These are phyloP conservation scores for Lactarius sanguifluus DNA, from an alignment of 768 basidiomycete species.

Conservation along the genomic window DNA sequence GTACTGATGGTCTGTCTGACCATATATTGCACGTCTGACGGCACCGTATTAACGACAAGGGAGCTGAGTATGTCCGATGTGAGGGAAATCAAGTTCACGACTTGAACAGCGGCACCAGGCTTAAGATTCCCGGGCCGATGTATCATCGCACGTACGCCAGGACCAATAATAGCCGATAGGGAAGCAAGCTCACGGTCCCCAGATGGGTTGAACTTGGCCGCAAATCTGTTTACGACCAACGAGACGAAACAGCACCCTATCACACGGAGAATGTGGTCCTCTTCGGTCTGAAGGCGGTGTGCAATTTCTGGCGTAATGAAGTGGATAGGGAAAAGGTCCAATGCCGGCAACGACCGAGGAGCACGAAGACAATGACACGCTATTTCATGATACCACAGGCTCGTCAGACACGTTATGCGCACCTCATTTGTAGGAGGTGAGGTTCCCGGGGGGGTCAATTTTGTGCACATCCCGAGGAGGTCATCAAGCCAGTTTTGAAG, in stretches of 20 bases:
- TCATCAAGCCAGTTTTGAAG: neutral
- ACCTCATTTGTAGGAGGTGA: neutral
- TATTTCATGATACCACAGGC: neutral
- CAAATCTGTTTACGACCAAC: neutral
- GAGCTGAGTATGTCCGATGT: neutral
- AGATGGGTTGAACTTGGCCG: neutral
- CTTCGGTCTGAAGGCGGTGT: neutral
- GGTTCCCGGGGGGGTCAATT: fast-evolving
- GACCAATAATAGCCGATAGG: neutral
- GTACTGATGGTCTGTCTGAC: neutral
- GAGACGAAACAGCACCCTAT: neutral
- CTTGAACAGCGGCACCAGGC: neutral
- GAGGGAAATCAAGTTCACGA: neutral
- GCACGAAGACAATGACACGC: neutral
- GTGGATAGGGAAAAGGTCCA: neutral
- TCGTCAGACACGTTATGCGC: neutral
- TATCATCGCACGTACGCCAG: neutral
- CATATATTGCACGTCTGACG: neutral
- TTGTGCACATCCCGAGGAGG: neutral
- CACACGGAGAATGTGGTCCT: neutral
- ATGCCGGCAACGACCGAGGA: neutral
- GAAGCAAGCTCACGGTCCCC: neutral
- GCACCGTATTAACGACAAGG: neutral
- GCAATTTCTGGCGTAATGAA: neutral
- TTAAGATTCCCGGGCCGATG: neutral